A percentile compares a stretch with the other conserved stretches of the same genome.
Evolutionary conservation across 257 asterid species (phyloP).

Genomic region (Striga asiatica): DNA sequence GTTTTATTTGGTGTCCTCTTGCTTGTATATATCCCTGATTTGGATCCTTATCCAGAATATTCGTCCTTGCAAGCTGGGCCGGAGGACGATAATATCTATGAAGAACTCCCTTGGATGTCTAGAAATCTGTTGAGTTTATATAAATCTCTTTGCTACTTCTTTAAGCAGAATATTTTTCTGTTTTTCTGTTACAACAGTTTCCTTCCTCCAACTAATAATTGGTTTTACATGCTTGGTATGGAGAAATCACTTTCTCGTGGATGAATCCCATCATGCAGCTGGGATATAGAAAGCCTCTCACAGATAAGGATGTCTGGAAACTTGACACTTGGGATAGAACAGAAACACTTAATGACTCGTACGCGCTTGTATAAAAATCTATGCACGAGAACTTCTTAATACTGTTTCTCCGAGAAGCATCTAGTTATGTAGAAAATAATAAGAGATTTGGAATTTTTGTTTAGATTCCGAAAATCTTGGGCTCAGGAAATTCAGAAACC

Average conservation of each 20-base stretch:
- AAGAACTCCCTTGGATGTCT: constrained; percentile 77
- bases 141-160: too few species aligned
- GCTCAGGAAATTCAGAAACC: constrained; percentile 58
- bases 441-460: neutral
- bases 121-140: too few species aligned
- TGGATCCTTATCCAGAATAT: constrained; percentile 88
- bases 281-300: constrained; percentile 83
- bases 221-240: constrained; percentile 11
- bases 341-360: constrained; percentile 73
- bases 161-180: constrained; percentile 40
- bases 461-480: constrained; percentile 87
- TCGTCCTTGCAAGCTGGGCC: constrained; percentile 48
- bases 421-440: neutral
- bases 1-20: constrained; percentile 70
- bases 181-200: neutral
- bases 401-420: neutral
- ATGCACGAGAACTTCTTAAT: neutral
- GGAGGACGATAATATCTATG: constrained; percentile 51
- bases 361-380: constrained; percentile 15
- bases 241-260: constrained; percentile 68
- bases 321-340: constrained; percentile 93
- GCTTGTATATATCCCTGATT: constrained; percentile 61
- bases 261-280: constrained; percentile 78
- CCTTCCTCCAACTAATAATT: constrained; percentile 14
- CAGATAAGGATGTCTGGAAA: constrained; percentile 95